Conservation (phyloP, 352 stramenopile species). For the Phytophthora hybrid region DNA sequence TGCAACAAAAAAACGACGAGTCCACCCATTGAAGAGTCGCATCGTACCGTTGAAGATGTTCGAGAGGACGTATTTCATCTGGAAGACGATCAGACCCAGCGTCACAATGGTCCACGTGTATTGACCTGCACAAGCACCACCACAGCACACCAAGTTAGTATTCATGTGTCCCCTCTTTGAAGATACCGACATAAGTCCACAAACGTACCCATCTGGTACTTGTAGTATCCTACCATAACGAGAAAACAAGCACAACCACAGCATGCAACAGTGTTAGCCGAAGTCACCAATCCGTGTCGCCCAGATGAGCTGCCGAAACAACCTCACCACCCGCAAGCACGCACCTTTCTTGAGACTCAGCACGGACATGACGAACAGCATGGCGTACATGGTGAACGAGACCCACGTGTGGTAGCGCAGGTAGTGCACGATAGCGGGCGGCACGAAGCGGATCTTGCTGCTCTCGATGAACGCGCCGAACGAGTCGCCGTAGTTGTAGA, state of each 20-base stretch:
- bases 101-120: conserved; percentile 97
- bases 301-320: conserved; percentile 11
- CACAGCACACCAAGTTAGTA: not conserved
- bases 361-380: conserved; percentile 97
- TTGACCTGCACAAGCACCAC: conserved; percentile 66
- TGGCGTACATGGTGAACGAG: conserved; percentile 95
- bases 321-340: conserved; percentile 19
- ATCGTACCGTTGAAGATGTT: conserved; percentile 94
- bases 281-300: not conserved
- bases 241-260: conserved; percentile 8
- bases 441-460: conserved; percentile 85
- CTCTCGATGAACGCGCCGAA: conserved; percentile 88
- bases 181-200: not conserved
- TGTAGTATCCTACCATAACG: conserved; percentile 82
- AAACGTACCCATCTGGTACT: conserved; percentile 93
- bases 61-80: conserved; percentile 97
- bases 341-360: conserved; percentile 92
- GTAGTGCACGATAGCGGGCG: conserved; percentile 83
- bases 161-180: too few species aligned
- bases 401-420: conserved; percentile 92
- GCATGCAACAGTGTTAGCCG: conserved; percentile 9
- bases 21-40: not conserved
- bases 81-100: conserved; percentile 95
- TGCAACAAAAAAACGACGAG: not conserved
- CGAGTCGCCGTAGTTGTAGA: conserved; percentile 96